Evolutionary conservation across 768 basidiomycete species (phyloP), one percentile per base, ranked within the genome.

Genomic region (Auricularia auricula-judae): DNA sequence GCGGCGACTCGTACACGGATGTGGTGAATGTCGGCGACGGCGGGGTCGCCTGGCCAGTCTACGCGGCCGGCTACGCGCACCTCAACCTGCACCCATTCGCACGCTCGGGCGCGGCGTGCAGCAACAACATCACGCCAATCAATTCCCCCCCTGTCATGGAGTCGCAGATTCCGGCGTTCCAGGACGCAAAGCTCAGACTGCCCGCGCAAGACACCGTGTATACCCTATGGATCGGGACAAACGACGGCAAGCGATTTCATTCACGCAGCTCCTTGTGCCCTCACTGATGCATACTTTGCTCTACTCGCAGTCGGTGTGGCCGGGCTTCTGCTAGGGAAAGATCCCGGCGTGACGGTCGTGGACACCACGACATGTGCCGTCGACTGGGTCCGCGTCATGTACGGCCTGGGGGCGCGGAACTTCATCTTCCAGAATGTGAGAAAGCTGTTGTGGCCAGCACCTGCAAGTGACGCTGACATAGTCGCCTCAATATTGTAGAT

Each of bases 181-280:
- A 0, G 77, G 84, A 0, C 71, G 88, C 42, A 81, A 84, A 67
- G 83, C 75, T 78, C 4, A 75, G 79, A 1, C 69, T 84, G 29
- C 69, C 66, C 16, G 70, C 82, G 36, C 71, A 76, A 2, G 76
- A 84, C 58, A 87, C 86, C 1, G 66, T 87, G 2, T 87, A 84
- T 70, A 82, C 83, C 1, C 75, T 87, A 5, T 88, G 86, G 86
- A 84, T 87, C 65, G 86, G 86, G 14, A 85, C 84, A 3, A 67
- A 77, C 63, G 87, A 88, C 69, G 29, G 29, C 29, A 29, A 29
- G 29, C 29, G 29, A 29, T 2, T 29, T 29, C 29, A 29, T 29
- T 29, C 29, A 29, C 29, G 29, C 29, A 29, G 29, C 29, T 29
- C 29, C 29, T 29, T 29, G 29, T 29, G 29, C 29, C 2, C 29